A percentile compares a stretch with the other conserved stretches of the same genome.
These are phyloP conservation scores for Termitomyces sp. DNA, from an alignment of 768 basidiomycete genomes.

Conservation along the genomic window DNA sequence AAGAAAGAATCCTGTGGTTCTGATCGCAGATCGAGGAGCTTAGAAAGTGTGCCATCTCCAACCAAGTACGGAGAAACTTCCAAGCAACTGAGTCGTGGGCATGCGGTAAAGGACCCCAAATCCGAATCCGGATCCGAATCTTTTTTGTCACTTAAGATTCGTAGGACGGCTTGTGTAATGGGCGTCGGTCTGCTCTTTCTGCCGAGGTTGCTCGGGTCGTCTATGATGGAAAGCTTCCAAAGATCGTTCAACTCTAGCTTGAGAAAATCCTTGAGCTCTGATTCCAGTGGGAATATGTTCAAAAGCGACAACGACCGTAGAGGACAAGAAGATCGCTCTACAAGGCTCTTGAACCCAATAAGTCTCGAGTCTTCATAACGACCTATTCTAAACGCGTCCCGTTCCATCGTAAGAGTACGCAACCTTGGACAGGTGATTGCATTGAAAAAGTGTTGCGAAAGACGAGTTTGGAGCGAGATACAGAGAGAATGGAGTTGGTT, in stretches of 20 bases:
- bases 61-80: not conserved
- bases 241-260: not conserved
- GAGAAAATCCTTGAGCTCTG: not conserved
- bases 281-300: not conserved
- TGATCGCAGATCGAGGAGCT: not conserved
- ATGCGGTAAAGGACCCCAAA: not conserved
- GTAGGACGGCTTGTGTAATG: not conserved
- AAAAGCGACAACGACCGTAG: not conserved
- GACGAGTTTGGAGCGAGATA: not conserved
- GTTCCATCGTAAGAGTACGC: not conserved
- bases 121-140: not conserved
- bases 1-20: not conserved
- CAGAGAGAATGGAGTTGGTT: not conserved
- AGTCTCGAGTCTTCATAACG: not conserved
- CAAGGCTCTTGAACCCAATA: not conserved
- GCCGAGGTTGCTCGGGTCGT: not conserved
- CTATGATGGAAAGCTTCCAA: not conserved
- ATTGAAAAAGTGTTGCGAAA: not conserved
- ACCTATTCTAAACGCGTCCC: not conserved
- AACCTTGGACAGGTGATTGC: not conserved
- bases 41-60: not conserved
- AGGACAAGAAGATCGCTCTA: not conserved
- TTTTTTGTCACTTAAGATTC: not conserved
- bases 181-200: not conserved
- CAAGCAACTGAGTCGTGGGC: not conserved